Conservation (phyloP, 352 stramenopile species). For the Globisporangium megalacanthum region DNA sequence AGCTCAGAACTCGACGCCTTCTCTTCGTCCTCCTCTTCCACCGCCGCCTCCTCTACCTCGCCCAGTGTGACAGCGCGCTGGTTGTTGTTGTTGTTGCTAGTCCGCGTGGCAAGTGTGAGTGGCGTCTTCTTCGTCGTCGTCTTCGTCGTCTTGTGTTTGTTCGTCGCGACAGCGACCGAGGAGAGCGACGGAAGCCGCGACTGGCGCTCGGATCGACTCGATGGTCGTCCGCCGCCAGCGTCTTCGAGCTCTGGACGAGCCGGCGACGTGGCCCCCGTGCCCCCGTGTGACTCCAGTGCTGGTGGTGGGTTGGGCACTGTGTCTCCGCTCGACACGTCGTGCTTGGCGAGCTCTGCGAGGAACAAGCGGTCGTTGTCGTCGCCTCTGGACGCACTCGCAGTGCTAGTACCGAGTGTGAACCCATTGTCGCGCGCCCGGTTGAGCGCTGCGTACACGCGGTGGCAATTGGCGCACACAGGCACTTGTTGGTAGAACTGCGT, state of each 20-base stretch:
- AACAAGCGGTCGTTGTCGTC: slow-evolving; percentile 51
- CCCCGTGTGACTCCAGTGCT: too few relatives aligned
- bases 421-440: slow-evolving; percentile 39
- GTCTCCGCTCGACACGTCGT: slow-evolving; percentile 10
- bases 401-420: slow-evolving; percentile 19
- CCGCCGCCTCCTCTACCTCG: too few relatives aligned
- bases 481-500: slow-evolving; percentile 79
- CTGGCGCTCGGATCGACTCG: not conserved
- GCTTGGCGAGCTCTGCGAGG: slow-evolving; percentile 56
- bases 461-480: slow-evolving; percentile 63
- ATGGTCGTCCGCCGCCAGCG: not conserved
- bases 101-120: not conserved
- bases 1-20: slow-evolving; percentile 15
- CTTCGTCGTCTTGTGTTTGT: slow-evolving; percentile 12
- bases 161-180: not conserved
- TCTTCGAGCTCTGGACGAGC: slow-evolving; percentile 10
- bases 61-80: not conserved
- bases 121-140: not conserved
- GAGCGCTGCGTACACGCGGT: slow-evolving; percentile 60
- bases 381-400: slow-evolving; percentile 5
- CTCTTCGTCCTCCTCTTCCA: slow-evolving; percentile 4
- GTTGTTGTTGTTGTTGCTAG: slow-evolving; percentile 9
- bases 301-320: too few relatives aligned
- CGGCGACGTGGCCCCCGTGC: not conserved
- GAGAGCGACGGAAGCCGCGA: slow-evolving; percentile 6